A percentile compares a stretch with the other conserved stretches of the same genome.
phyloP scores from a whole-genome alignment of 2,329 filamentous ascomycete genomes.

The Aspergillus proliferans region DNA sequence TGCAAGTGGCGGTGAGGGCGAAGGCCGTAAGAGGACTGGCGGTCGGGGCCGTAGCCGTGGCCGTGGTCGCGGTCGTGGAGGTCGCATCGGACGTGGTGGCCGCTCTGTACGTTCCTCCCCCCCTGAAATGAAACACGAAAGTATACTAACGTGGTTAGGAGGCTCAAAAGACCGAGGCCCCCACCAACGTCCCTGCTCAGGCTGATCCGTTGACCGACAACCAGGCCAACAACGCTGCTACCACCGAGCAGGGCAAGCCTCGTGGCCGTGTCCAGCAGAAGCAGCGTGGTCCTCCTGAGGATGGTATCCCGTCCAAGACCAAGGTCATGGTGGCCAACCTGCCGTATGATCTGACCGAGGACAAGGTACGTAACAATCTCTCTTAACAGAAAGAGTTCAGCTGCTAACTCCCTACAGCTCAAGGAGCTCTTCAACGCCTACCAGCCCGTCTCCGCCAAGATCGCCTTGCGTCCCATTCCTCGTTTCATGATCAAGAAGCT shows the following conservation, averaged over 20 bases:
- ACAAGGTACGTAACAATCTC: slow-evolving; percentile 62
- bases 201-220: slow-evolving; percentile 49
- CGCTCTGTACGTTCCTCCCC: slow-evolving; percentile 44
- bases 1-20: slow-evolving; percentile 68
- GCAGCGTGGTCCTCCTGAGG: slow-evolving; percentile 92
- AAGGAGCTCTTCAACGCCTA: slow-evolving; percentile 95
- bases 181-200: slow-evolving; percentile 13
- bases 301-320: slow-evolving; percentile 96
- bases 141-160: slow-evolving; percentile 13
- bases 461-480: slow-evolving; percentile 94
- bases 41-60: slow-evolving; percentile 57
- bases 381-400: not conserved
- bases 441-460: slow-evolving; percentile 91
- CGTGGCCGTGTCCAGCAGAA: slow-evolving; percentile 54
- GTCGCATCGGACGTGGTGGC: slow-evolving; percentile 60
- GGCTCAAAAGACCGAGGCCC: slow-evolving; percentile 22
- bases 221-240: slow-evolving; percentile 32
- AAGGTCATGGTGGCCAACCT: slow-evolving; percentile 99
- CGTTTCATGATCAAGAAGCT: slow-evolving; percentile 99
- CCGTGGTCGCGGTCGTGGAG: slow-evolving; percentile 61
- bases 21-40: slow-evolving; percentile 54
- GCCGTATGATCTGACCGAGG: slow-evolving; percentile 94
- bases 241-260: slow-evolving; percentile 29
- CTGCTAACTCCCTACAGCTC: slow-evolving; percentile 56
- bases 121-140: not conserved